Evolutionary conservation across 2,329 filamentous ascomycete genomes (phyloP).

Genomic region (Xylaria sp.): DNA sequence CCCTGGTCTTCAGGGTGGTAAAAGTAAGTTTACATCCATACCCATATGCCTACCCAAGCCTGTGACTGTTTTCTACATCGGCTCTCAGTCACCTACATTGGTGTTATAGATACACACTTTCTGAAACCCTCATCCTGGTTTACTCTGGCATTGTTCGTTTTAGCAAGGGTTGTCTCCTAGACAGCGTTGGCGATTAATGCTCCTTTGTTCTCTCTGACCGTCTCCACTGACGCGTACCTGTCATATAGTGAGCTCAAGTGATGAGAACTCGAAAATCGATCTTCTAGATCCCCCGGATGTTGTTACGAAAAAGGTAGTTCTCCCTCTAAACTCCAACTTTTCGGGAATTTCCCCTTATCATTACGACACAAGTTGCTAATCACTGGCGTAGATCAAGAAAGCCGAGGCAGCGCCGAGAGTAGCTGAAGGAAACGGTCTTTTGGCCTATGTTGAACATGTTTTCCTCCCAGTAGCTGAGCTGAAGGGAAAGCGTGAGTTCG

Average conservation of each 20-base stretch:
- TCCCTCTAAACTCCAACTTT: background rate
- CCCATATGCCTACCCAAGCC: background rate
- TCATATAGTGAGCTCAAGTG: slow-evolving; percentile 68
- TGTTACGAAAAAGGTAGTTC: slow-evolving; percentile 70
- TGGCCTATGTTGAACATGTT: slow-evolving; percentile 87
- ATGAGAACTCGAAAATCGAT: slow-evolving; percentile 74
- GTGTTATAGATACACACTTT: background rate
- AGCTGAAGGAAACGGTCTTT: slow-evolving; percentile 83
- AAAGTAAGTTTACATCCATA: slow-evolving; percentile 54
- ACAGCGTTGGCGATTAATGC: background rate
- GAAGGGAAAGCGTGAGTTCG: slow-evolving; percentile 65
- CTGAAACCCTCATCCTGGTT: background rate
- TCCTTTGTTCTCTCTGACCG: background rate
- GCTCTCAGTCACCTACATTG: background rate
- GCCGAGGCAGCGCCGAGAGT: slow-evolving; percentile 77
- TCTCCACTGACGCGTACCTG: background rate
- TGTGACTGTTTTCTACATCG: too few relatives aligned
- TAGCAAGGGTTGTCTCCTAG: background rate
- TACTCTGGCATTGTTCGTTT: background rate
- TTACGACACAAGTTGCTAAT: background rate
- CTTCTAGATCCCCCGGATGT: slow-evolving; percentile 79
- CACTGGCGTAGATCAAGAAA: slow-evolving; percentile 67
- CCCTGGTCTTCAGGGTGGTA: slow-evolving; percentile 78
- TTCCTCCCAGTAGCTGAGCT: slow-evolving; percentile 79
- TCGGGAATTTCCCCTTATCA: background rate